Conservation (phyloP, 805 yeast species). For the Maudiozyma serrabonitensis region DNA sequence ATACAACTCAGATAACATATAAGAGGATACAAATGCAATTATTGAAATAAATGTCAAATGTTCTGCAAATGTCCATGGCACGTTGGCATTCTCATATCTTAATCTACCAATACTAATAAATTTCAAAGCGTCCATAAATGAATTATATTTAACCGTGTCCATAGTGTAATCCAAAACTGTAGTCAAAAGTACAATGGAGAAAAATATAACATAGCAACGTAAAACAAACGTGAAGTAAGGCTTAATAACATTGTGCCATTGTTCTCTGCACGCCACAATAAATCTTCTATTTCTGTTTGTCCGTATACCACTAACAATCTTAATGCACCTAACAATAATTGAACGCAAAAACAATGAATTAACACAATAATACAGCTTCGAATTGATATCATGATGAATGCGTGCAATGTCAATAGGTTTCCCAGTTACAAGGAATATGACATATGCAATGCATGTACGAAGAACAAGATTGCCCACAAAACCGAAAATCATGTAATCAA, state of each 20-base stretch:
- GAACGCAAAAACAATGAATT: not conserved
- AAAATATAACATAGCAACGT: not conserved
- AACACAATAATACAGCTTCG: not conserved
- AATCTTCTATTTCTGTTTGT: not conserved
- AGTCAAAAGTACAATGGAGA: not conserved
- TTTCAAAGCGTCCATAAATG: slow-evolving; percentile 10
- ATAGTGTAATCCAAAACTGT: not conserved
- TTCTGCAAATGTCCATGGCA: slow-evolving; percentile 16
- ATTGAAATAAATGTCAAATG: slow-evolving; percentile 8
- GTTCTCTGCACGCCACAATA: not conserved
- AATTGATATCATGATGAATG: not conserved
- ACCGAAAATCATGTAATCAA: not conserved
- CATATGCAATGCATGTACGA: not conserved
- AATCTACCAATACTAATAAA: slow-evolving; percentile 4
- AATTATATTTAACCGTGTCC: not conserved
- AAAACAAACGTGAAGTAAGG: not conserved
- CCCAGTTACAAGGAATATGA: not conserved
- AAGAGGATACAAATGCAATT: slow-evolving; percentile 5
- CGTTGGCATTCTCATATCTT: not conserved
- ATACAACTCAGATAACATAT: slow-evolving; percentile 2
- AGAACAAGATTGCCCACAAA: not conserved
- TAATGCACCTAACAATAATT: not conserved
- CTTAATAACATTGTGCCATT: slow-evolving; percentile 1
- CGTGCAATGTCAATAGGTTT: not conserved
- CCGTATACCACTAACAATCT: not conserved